Conservation (phyloP, 139 green algal species). For the Coelastrella sp. region DNA sequence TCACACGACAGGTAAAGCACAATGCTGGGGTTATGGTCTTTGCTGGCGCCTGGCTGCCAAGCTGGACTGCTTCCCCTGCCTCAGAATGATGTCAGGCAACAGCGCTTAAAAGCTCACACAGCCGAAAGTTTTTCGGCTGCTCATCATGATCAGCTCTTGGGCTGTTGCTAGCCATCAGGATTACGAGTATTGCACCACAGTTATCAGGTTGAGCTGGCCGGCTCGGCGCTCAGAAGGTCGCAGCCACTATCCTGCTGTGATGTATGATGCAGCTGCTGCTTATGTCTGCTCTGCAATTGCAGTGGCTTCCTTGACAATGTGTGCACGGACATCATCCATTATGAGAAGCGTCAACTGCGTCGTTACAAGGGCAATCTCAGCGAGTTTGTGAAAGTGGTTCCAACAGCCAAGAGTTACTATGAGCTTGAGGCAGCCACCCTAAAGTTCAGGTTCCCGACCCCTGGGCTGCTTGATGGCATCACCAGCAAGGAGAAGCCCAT, state of each 20-base stretch:
- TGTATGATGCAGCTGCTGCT: not conserved
- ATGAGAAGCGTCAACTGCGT: conserved; percentile 87
- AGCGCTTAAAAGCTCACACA: not conserved
- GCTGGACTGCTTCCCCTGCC: not conserved
- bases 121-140: no score
- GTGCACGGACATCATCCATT: conserved; percentile 93
- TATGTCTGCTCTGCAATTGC: not conserved
- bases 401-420: conserved; percentile 91
- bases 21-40: no score
- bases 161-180: no score
- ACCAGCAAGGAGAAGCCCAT: conserved; percentile 93
- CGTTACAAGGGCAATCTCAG: conserved; percentile 91
- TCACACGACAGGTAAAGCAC: conserved; percentile 80
- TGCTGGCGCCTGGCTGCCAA: no score
- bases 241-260: no score
- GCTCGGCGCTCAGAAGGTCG: no score
- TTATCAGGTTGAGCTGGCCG: no score
- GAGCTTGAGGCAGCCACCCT: conserved; percentile 75
- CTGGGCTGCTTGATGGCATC: conserved; percentile 92
- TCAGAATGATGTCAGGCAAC: not conserved
- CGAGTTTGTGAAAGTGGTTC: conserved; percentile 90
- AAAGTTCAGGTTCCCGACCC: conserved; percentile 90
- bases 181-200: no score
- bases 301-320: conserved; percentile 89
- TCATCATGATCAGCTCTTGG: no score